Conservation (phyloP, 2,329 filamentous ascomycete genomes). For the Monosporascus ibericus region DNA sequence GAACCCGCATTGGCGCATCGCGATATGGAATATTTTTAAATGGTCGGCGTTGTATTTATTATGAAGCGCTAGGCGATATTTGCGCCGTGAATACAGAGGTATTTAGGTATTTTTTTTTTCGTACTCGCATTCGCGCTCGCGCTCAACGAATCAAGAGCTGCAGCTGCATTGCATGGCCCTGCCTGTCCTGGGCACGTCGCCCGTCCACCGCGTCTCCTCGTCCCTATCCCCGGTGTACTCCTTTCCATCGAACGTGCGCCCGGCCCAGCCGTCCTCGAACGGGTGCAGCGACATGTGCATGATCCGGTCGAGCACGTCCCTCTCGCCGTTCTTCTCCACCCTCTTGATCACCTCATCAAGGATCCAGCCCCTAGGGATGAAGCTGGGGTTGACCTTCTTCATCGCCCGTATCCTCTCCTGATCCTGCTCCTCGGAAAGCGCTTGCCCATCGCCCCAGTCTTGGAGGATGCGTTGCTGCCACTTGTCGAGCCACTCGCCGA, state of each 20-base stretch:
- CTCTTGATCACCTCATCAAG: conserved; percentile 87
- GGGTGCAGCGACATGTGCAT: conserved; percentile 82
- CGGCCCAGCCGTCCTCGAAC: conserved; percentile 73
- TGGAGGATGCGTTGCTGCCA: conserved; percentile 69
- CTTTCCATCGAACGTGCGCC: conserved; percentile 39
- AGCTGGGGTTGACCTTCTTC: conserved; percentile 88
- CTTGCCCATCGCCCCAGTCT: conserved; percentile 58
- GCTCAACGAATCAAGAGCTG: conserved; percentile 57
- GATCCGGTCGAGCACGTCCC: conserved; percentile 68
- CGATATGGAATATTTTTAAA: too few relatives aligned
- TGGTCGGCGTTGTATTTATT: too few relatives aligned
- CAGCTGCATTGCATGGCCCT: conserved; percentile 92
- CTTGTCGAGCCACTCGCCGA: conserved; percentile 74
- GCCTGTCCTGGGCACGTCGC: conserved; percentile 73
- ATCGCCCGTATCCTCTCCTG: conserved; percentile 63
- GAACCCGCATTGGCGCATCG: too few relatives aligned
- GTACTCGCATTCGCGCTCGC: too few relatives aligned
- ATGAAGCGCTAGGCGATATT: too few relatives aligned
- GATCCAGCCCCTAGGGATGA: conserved; percentile 85
- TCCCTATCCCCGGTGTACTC: conserved; percentile 53
- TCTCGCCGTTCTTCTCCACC: conserved; percentile 78
- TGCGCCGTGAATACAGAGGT: too few relatives aligned
- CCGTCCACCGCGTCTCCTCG: conserved; percentile 77
- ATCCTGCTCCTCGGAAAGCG: conserved; percentile 38
- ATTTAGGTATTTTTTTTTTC: too few relatives aligned